Percentiles rank a stretch among this genome's conserved stretches.
Conservation (phyloP, 164 flowering plant genomes). For the Sextonia rubra region DNA sequence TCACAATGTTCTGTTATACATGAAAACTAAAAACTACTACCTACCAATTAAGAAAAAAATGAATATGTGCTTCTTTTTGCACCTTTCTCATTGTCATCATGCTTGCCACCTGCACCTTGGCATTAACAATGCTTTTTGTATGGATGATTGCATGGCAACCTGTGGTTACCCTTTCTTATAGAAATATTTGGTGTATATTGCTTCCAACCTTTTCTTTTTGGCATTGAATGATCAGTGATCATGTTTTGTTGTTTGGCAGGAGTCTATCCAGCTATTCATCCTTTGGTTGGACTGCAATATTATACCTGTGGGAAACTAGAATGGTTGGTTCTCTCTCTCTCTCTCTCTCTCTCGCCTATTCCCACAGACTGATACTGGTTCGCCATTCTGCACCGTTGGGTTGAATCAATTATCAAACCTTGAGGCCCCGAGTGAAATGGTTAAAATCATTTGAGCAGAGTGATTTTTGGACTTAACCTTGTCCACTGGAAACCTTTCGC, state of each 20-base stretch:
- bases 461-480: no score
- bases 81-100: not conserved
- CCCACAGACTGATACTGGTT: no score
- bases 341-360: not conserved
- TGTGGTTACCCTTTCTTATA: not conserved
- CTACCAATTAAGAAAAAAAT: not conserved
- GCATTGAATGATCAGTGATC: slow-evolving; percentile 1
- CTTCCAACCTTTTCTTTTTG: not conserved
- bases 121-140: not conserved
- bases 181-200: not conserved
- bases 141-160: not conserved
- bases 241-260: slow-evolving; percentile 38
- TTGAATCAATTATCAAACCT: no score
- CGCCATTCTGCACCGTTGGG: no score
- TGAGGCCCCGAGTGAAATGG: no score
- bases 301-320: slow-evolving; percentile 90
- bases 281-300: slow-evolving; percentile 82
- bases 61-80: not conserved
- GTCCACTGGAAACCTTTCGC: no score
- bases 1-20: not conserved
- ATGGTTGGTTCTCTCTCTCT: slow-evolving; percentile 45
- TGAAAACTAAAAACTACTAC: not conserved
- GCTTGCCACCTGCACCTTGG: not conserved
- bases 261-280: slow-evolving; percentile 70
- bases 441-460: no score